Percentiles rank a stretch among this genome's conserved stretches.
Conservation (phyloP, 495 filamentous ascomycete genomes). For the Aspergillus olivimuriae region DNA sequence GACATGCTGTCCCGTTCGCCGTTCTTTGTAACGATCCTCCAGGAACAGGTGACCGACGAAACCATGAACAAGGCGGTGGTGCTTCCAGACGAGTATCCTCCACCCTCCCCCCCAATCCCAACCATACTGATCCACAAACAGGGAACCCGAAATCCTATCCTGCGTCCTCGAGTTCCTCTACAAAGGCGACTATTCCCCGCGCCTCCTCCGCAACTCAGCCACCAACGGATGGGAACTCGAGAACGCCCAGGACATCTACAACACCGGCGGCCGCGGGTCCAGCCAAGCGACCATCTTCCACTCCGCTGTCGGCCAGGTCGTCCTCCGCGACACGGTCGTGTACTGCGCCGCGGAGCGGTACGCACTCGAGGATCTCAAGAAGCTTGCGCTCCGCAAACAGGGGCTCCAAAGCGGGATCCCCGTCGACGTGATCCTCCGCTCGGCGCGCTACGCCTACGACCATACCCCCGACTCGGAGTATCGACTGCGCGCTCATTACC, state of each 20-base stretch:
- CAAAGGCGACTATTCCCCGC: conserved; percentile 64
- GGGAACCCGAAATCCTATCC: conserved; percentile 59
- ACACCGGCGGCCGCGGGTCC: conserved; percentile 49
- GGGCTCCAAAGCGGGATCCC: conserved; percentile 81
- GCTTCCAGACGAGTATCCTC: conserved; percentile 52
- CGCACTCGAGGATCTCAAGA: conserved; percentile 79
- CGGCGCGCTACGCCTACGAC: conserved; percentile 87
- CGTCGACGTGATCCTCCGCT: conserved; percentile 79
- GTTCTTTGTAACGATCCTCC: conserved; percentile 49
- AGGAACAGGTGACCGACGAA: conserved; percentile 47
- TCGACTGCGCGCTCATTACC: conserved; percentile 85
- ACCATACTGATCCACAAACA: conserved; percentile 8
- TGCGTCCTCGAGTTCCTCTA: conserved; percentile 65
- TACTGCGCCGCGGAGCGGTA: conserved; percentile 88
- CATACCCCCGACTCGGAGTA: conserved; percentile 88
- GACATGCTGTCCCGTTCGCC: conserved; percentile 56
- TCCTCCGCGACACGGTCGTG: conserved; percentile 84
- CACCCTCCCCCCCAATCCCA: not conserved
- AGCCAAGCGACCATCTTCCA: conserved; percentile 72
- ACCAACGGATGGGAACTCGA: conserved; percentile 64
- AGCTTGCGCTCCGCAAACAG: conserved; percentile 84
- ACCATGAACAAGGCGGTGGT: conserved; percentile 48
- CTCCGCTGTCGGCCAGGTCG: conserved; percentile 56
- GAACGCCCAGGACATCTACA: conserved; percentile 41
- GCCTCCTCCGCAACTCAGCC: conserved; percentile 43